These are phyloP conservation scores for Paxillus rubicundulus DNA, from an alignment of 768 basidiomycete species.

Conservation along the genomic window DNA sequence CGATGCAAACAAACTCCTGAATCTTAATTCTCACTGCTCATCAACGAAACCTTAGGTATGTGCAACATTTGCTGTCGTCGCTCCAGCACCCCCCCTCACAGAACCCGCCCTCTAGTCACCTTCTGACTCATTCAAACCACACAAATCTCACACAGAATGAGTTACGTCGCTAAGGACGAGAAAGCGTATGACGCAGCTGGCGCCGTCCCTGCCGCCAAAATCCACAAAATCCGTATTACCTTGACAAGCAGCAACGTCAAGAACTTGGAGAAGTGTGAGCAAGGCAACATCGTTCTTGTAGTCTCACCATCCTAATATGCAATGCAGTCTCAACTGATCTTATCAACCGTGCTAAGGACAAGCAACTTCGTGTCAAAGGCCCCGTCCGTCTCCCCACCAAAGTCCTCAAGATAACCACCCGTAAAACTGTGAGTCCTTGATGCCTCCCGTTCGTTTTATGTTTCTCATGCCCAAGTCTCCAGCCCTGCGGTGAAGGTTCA, in stretches of 20 bases:
- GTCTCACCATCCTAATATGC: background rate
- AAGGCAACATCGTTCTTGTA: background rate
- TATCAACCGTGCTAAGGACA: conserved; percentile 99
- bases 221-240: conserved; percentile 99
- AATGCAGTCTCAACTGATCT: conserved; percentile 86
- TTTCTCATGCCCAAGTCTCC: conserved; percentile 4
- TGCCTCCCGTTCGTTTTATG: background rate
- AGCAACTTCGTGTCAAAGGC: conserved; percentile 98
- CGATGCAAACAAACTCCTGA: conserved; percentile 9
- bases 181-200: conserved; percentile 97
- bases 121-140: conserved; percentile 63
- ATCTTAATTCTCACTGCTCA: conserved; percentile 34
- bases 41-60: conserved; percentile 34
- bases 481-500: conserved; percentile 99
- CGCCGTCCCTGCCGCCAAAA: conserved; percentile 83
- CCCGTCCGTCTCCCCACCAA: conserved; percentile 99
- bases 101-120: conserved; percentile 54
- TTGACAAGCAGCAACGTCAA: conserved; percentile 96
- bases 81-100: background rate
- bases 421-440: conserved; percentile 79
- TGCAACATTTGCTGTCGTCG: background rate
- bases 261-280: conserved; percentile 96
- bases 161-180: conserved; percentile 98
- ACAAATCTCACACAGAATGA: conserved; percentile 54
- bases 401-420: conserved; percentile 97